phyloP scores from a whole-genome alignment of 441 rosid genomes.

The Gossypium schwendimanii region DNA sequence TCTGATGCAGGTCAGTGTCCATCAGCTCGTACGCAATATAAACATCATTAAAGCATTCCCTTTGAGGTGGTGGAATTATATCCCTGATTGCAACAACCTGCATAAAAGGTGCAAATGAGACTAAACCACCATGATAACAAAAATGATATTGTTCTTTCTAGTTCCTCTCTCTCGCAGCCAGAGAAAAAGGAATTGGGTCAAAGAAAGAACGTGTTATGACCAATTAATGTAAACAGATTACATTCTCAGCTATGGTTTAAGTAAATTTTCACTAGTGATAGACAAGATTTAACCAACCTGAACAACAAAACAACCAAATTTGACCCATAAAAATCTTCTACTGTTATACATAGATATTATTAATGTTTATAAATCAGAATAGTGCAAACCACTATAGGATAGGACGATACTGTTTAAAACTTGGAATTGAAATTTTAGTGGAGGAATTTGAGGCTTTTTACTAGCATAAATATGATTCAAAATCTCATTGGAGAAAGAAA shows the following conservation, averaged over 20 bases:
- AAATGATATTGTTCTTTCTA: neutral
- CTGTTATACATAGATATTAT: neutral
- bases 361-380: neutral
- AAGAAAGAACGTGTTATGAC: neutral
- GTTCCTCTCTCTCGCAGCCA: neutral
- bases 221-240: neutral
- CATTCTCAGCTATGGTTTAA: neutral
- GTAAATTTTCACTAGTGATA: neutral
- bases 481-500: neutral
- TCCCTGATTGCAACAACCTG: slow-evolving; percentile 90
- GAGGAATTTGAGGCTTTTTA: neutral
- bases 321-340: neutral
- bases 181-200: neutral
- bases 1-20: slow-evolving; percentile 63
- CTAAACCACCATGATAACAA: slow-evolving; percentile 2
- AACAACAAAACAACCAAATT: neutral
- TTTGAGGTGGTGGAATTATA: slow-evolving; percentile 71
- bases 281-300: neutral
- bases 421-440: neutral
- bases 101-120: slow-evolving; percentile 12
- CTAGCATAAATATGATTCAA: neutral
- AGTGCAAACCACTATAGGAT: neutral
- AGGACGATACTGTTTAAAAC: neutral
- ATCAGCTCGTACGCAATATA: slow-evolving; percentile 81
- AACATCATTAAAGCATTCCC: slow-evolving; percentile 64